phyloP scores from a whole-genome alignment of 192 early-diverging fungal genomes.

The Backusella tarrabulga region DNA sequence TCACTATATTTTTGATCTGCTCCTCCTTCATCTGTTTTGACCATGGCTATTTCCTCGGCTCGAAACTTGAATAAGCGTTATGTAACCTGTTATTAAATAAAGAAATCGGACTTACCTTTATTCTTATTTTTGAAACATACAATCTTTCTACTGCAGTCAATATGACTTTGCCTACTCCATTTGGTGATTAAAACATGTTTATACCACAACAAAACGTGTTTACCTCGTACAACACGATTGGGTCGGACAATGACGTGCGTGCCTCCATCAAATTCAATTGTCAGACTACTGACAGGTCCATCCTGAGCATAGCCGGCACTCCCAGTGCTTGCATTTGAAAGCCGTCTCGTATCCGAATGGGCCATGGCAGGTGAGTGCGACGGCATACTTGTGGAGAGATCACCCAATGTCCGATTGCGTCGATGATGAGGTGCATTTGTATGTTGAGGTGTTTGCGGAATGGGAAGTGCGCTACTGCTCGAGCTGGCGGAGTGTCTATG shows the following conservation, averaged over 20 bases:
- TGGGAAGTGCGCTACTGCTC: neutral
- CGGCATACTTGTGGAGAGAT: neutral
- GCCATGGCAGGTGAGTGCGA: neutral
- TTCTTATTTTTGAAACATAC: constrained; percentile 34
- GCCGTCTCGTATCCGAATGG: neutral
- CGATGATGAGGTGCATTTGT: neutral
- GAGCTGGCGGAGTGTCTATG: neutral
- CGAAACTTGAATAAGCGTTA: constrained; percentile 20
- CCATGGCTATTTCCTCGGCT: constrained; percentile 34
- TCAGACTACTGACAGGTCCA: neutral
- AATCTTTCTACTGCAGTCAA: constrained; percentile 28
- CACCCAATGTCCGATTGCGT: neutral
- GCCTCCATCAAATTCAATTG: constrained; percentile 39
- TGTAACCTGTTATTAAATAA: neutral
- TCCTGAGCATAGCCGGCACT: neutral
- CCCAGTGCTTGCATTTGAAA: neutral
- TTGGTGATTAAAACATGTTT: too few relatives aligned
- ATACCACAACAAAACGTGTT: neutral
- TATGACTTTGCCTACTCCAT: constrained; percentile 22
- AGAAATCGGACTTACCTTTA: constrained; percentile 25
- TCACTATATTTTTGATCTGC: constrained; percentile 21
- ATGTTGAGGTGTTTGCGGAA: neutral
- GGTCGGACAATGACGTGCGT: constrained; percentile 40
- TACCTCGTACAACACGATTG: constrained; percentile 37
- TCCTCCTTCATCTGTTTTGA: constrained; percentile 26